A percentile compares a stretch with the other conserved stretches of the same genome.
phyloP scores from a whole-genome alignment of 1,139 yeast genomes.

The Suhomyces bribrorum region DNA sequence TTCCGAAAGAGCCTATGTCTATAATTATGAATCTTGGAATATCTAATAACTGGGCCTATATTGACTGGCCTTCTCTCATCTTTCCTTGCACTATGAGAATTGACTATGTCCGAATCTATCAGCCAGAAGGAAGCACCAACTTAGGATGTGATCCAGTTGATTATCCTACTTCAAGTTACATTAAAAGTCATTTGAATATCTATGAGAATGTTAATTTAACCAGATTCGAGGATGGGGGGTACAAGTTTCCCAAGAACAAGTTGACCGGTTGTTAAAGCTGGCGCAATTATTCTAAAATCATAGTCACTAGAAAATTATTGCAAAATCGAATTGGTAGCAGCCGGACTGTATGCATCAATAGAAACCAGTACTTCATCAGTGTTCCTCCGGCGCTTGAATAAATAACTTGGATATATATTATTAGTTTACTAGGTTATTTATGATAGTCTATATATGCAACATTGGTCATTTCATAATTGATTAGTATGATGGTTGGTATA shows the following conservation, averaged over 20 bases:
- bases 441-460: no score
- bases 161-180: slow-evolving; percentile 29
- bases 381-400: no score
- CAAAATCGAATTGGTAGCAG: no score
- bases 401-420: no score
- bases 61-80: slow-evolving; percentile 29
- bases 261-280: slow-evolving; percentile 8
- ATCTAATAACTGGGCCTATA: slow-evolving; percentile 34
- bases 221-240: slow-evolving; percentile 27
- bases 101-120: slow-evolving; percentile 31
- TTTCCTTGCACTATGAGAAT: slow-evolving; percentile 29
- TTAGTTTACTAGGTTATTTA: no score
- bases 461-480: no score
- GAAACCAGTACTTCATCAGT: no score
- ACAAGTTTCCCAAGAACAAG: slow-evolving; percentile 24
- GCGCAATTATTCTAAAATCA: not conserved
- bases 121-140: slow-evolving; percentile 23
- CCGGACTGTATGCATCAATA: no score
- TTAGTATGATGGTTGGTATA: slow-evolving; percentile 11
- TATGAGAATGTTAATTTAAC: slow-evolving; percentile 28
- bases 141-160: slow-evolving; percentile 30
- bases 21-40: slow-evolving; percentile 31
- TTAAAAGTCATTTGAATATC: slow-evolving; percentile 22
- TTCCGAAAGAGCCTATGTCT: slow-evolving; percentile 32
- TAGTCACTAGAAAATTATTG: no score